A percentile compares a stretch with the other conserved stretches of the same genome.
These are phyloP conservation scores for Picea sitchensis DNA, from an alignment of 75 land plant genomes.

Conservation along the genomic window DNA sequence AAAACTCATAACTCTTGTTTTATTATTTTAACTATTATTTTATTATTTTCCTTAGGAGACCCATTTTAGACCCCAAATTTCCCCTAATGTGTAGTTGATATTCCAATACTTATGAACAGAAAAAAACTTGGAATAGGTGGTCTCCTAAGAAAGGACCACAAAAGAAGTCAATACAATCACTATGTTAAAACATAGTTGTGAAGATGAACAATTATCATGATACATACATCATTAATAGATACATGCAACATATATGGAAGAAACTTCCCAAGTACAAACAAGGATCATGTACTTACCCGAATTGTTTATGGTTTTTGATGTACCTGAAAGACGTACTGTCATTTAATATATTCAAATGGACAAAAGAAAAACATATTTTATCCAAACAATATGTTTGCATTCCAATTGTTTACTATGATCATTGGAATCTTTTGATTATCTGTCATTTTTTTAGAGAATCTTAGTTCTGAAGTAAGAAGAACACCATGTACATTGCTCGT, in stretches of 20 bases:
- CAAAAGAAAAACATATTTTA: slow-evolving; percentile 36
- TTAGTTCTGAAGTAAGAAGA: slow-evolving; percentile 15
- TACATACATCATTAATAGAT: no score
- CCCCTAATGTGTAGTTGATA: no score
- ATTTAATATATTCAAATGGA: slow-evolving; percentile 44
- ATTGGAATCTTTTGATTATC: slow-evolving; percentile 55
- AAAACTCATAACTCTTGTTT: no score
- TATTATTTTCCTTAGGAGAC: no score
- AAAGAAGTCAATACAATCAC: no score
- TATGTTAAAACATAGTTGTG: no score
- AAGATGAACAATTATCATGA: no score
- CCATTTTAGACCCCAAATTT: no score
- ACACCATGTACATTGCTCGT: slow-evolving; percentile 50
- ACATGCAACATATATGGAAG: slow-evolving; percentile 24
- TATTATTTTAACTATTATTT: no score
- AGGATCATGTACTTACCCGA: slow-evolving; percentile 26
- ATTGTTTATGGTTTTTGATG: slow-evolving; percentile 44
- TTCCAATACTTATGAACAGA: no score
- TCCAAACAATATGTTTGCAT: slow-evolving; percentile 47
- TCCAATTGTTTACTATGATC: slow-evolving; percentile 54
- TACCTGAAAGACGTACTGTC: slow-evolving; percentile 18
- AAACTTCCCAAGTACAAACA: slow-evolving; percentile 25
- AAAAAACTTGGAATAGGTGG: no score
- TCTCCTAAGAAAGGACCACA: no score
- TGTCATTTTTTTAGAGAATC: slow-evolving; percentile 43